These are phyloP conservation scores for Plasmodium berghei DNA, from an alignment of 169 alveolate species.

Conservation along the genomic window DNA sequence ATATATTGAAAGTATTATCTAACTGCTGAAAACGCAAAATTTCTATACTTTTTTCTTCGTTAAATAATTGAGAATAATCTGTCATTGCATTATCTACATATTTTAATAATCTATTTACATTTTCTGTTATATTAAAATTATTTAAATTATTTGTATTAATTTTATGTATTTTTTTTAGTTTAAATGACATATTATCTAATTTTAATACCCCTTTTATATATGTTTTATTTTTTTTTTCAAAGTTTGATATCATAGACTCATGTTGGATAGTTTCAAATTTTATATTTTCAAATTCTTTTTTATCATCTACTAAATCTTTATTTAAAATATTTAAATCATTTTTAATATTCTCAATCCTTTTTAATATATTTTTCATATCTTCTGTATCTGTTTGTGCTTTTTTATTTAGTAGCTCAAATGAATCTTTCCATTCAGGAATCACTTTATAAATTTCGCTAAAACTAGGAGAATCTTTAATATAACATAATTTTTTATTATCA, in stretches of 20 bases:
- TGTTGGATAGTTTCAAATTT: slow-evolving; percentile 75
- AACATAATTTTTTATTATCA: slow-evolving; percentile 55
- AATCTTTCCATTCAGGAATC: slow-evolving; percentile 69
- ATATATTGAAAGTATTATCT: slow-evolving; percentile 19
- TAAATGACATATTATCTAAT: slow-evolving; percentile 63
- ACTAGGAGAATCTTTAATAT: slow-evolving; percentile 68
- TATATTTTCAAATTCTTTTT: slow-evolving; percentile 63
- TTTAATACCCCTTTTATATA: slow-evolving; percentile 62
- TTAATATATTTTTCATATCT: slow-evolving; percentile 63
- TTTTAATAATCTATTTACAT: slow-evolving; percentile 52
- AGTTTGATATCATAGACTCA: slow-evolving; percentile 41
- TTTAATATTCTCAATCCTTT: slow-evolving; percentile 51
- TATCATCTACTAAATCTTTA: slow-evolving; percentile 67
- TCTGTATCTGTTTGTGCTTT: slow-evolving; percentile 72
- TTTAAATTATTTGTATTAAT: slow-evolving; percentile 37
- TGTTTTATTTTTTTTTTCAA: slow-evolving; percentile 59
- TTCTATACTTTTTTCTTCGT: slow-evolving; percentile 44
- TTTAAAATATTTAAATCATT: slow-evolving; percentile 45
- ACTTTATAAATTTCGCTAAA: slow-evolving; percentile 44
- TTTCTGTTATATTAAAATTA: slow-evolving; percentile 49
- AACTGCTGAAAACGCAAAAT: slow-evolving; percentile 43
- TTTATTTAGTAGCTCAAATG: slow-evolving; percentile 53
- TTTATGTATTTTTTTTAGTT: slow-evolving; percentile 44
- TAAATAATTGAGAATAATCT: slow-evolving; percentile 31
- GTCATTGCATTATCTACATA: slow-evolving; percentile 20